A percentile compares a stretch with the other conserved stretches of the same genome.
These are phyloP conservation scores for Vishniacozyma victoriae DNA, from an alignment of 768 basidiomycete species.

Conservation along the genomic window DNA sequence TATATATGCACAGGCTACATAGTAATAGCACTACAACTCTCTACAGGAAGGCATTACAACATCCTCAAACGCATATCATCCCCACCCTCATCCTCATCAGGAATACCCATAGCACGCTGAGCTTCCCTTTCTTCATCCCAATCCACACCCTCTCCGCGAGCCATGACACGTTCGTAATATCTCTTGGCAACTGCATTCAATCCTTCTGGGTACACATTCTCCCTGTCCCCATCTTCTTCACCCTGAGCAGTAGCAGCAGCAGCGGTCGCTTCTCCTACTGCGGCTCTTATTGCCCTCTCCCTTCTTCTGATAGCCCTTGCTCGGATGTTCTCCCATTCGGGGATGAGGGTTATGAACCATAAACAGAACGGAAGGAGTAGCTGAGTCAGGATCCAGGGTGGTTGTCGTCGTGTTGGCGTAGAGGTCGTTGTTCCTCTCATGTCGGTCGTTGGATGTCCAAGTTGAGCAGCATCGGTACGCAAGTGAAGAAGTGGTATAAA, in stretches of 20 bases:
- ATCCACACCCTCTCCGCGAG: slow-evolving; percentile 35
- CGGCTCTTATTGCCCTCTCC: slow-evolving; percentile 28
- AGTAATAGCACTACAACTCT: too few relatives aligned
- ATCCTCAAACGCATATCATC: slow-evolving; percentile 21
- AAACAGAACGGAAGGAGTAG: slow-evolving; percentile 28
- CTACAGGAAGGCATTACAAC: too few relatives aligned
- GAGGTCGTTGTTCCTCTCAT: background rate
- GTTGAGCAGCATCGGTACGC: slow-evolving; percentile 17
- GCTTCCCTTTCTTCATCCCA: slow-evolving; percentile 44
- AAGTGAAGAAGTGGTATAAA: slow-evolving; percentile 26
- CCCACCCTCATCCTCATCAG: slow-evolving; percentile 18
- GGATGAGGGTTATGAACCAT: slow-evolving; percentile 39
- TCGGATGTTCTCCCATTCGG: slow-evolving; percentile 31
- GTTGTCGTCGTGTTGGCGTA: slow-evolving; percentile 1
- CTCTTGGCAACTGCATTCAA: slow-evolving; percentile 15
- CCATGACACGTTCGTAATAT: slow-evolving; percentile 32
- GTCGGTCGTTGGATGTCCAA: slow-evolving; percentile 13
- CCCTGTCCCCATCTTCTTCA: background rate
- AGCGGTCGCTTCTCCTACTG: slow-evolving; percentile 19
- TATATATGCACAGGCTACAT: too few relatives aligned
- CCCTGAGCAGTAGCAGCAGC: background rate
- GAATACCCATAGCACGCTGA: slow-evolving; percentile 34
- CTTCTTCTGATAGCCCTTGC: slow-evolving; percentile 23
- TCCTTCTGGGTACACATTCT: slow-evolving; percentile 16
- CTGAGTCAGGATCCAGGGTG: slow-evolving; percentile 21